Evolutionary conservation across 2,329 filamentous ascomycete genomes (phyloP).

Genomic region (Curvularia sp.): DNA sequence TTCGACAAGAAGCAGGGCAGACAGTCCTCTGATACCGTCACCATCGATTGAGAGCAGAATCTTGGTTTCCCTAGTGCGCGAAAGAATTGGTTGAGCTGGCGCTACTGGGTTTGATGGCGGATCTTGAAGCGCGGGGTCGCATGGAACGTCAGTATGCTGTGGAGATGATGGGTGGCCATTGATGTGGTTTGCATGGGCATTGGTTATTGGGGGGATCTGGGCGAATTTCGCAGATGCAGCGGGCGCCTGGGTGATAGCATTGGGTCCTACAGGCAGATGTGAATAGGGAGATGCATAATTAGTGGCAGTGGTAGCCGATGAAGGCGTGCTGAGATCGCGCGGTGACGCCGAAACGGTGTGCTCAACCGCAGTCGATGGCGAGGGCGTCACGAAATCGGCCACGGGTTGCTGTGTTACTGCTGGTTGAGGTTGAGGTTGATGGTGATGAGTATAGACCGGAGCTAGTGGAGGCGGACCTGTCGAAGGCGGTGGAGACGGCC

Average conservation of each 20-base stretch:
- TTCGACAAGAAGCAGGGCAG: conserved; percentile 40
- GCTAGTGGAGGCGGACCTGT: conserved; percentile 10
- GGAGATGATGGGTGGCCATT: conserved; percentile 8
- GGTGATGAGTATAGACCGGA: neutral
- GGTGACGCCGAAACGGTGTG: conserved; percentile 8
- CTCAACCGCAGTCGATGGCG: conserved; percentile 13
- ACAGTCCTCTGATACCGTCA: conserved; percentile 43
- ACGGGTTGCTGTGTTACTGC: neutral
- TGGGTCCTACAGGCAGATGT: conserved; percentile 2
- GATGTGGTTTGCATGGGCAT: neutral
- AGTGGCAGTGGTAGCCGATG: conserved; percentile 2
- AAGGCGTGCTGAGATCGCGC: conserved; percentile 8
- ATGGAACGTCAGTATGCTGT: conserved; percentile 1
- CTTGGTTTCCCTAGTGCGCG: conserved; percentile 38
- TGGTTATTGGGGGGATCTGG: conserved; percentile 1
- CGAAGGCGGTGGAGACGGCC: conserved; percentile 30
- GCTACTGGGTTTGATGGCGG: conserved; percentile 12
- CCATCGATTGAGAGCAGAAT: conserved; percentile 45
- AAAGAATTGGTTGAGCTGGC: conserved; percentile 16
- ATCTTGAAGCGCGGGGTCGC: conserved; percentile 8
- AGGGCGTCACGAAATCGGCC: conserved; percentile 13
- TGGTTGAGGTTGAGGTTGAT: conserved; percentile 14
- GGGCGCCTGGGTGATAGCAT: neutral
- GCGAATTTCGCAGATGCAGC: neutral
- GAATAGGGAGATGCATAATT: conserved; percentile 26